These are phyloP conservation scores for Phyllosticta citribraziliensis DNA, from an alignment of 2,329 filamentous ascomycete genomes.

Conservation along the genomic window DNA sequence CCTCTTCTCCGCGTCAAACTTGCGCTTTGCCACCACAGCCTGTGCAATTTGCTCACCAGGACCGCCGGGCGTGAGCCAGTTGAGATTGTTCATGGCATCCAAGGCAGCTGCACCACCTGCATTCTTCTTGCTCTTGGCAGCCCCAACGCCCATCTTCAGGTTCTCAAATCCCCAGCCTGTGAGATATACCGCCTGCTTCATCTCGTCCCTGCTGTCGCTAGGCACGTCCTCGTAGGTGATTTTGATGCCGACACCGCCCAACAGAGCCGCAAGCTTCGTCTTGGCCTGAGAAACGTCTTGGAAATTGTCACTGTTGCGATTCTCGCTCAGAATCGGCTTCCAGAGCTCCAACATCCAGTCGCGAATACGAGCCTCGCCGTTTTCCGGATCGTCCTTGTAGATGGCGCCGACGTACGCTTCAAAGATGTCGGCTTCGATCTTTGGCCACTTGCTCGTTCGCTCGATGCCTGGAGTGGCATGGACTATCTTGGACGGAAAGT, in stretches of 20 bases:
- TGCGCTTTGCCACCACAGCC: not conserved
- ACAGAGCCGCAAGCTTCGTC: conserved; percentile 15
- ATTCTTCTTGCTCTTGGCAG: conserved; percentile 57
- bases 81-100: not conserved
- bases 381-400: conserved; percentile 43
- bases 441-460: conserved; percentile 36
- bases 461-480: conserved; percentile 27
- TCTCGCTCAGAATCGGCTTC: conserved; percentile 51
- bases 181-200: conserved; percentile 51
- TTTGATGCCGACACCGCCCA: conserved; percentile 9
- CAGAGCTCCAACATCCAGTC: conserved; percentile 69
- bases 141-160: conserved; percentile 53
- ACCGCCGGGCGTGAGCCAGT: not conserved
- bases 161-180: conserved; percentile 59
- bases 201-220: conserved; percentile 10
- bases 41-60: not conserved
- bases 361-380: conserved; percentile 46
- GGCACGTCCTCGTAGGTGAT: not conserved
- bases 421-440: conserved; percentile 78
- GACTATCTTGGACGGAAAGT: conserved; percentile 48
- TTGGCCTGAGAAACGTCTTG: not conserved
- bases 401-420: conserved; percentile 82
- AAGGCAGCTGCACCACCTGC: conserved; percentile 30
- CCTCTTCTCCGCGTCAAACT: not conserved
- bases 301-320: conserved; percentile 19